Conservation (phyloP, 1,139 yeast genomes). For the Diutina neorugosa region DNA sequence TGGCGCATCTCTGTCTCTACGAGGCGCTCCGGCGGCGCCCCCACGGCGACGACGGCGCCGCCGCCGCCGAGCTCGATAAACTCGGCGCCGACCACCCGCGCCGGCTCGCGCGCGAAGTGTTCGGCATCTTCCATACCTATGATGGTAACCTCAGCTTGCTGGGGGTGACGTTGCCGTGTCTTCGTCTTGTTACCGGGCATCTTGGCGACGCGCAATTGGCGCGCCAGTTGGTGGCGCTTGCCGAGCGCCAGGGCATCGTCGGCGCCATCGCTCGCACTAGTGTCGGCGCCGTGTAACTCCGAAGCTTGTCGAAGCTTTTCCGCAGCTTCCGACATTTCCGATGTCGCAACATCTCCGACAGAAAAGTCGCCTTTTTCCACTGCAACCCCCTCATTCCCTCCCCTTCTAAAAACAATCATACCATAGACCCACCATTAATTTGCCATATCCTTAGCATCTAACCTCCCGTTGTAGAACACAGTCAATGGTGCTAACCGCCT, state of each 20-base stretch:
- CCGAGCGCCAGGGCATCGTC: not conserved
- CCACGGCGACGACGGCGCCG: constrained; percentile 1
- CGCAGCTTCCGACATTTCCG: not conserved
- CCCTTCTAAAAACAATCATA: not conserved
- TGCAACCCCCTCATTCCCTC: too few species aligned
- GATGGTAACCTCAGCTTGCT: not conserved
- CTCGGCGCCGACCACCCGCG: not conserved
- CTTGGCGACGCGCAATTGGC: not conserved
- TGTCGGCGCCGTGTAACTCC: too few species aligned
- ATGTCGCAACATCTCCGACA: not conserved
- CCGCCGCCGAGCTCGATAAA: not conserved
- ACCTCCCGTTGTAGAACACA: too few species aligned
- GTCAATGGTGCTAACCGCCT: not conserved
- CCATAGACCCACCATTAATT: not conserved
- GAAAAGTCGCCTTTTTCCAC: too few species aligned
- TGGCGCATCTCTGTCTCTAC: not conserved
- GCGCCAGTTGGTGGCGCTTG: not conserved
- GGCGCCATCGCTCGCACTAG: not conserved
- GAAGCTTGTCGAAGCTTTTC: too few species aligned
- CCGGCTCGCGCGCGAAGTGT: not conserved
- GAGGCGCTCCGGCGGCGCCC: constrained; percentile 1
- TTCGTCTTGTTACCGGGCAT: not conserved
- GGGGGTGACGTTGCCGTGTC: not conserved
- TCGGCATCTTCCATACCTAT: not conserved
- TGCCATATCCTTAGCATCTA: not conserved